A percentile compares a stretch with the other conserved stretches of the same genome.
Conservation (phyloP, 345 rosid genomes). For the Rhizophora apiculata region DNA sequence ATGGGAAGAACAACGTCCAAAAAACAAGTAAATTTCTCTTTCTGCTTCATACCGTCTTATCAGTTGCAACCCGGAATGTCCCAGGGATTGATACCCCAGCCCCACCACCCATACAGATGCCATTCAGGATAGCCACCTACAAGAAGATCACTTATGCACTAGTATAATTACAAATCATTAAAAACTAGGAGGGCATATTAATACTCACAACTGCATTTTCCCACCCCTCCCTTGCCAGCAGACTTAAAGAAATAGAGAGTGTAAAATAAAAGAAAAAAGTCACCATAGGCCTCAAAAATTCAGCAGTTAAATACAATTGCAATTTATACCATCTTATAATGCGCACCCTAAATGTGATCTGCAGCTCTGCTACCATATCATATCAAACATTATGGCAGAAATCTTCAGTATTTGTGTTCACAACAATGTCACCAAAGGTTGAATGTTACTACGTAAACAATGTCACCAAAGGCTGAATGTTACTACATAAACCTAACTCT, state of each 20-base stretch:
- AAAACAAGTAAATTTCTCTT: not conserved
- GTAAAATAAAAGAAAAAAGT: too few relatives aligned
- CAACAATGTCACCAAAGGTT: too few relatives aligned
- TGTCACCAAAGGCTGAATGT: too few relatives aligned
- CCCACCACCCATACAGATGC: conserved; percentile 96
- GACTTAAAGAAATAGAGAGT: too few relatives aligned
- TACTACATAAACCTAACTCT: too few relatives aligned
- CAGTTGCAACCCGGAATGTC: conserved; percentile 75
- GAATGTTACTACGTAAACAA: too few relatives aligned
- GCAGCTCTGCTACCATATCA: not conserved
- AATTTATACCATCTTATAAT: not conserved
- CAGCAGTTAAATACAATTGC: not conserved
- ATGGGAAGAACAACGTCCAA: not conserved
- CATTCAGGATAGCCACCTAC: conserved; percentile 81
- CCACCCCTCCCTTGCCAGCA: too few relatives aligned
- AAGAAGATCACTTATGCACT: conserved; percentile 12
- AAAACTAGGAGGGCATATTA: too few relatives aligned
- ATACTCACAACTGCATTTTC: too few relatives aligned
- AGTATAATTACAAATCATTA: not conserved
- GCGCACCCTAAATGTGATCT: not conserved
- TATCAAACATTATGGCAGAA: not conserved
- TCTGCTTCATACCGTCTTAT: conserved; percentile 60
- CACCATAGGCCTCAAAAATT: not conserved
- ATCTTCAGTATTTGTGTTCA: too few relatives aligned
- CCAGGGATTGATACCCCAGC: conserved; percentile 93